These are phyloP conservation scores for Hypoxylon sp. DNA, from an alignment of 2,329 filamentous ascomycete genomes.

Conservation along the genomic window DNA sequence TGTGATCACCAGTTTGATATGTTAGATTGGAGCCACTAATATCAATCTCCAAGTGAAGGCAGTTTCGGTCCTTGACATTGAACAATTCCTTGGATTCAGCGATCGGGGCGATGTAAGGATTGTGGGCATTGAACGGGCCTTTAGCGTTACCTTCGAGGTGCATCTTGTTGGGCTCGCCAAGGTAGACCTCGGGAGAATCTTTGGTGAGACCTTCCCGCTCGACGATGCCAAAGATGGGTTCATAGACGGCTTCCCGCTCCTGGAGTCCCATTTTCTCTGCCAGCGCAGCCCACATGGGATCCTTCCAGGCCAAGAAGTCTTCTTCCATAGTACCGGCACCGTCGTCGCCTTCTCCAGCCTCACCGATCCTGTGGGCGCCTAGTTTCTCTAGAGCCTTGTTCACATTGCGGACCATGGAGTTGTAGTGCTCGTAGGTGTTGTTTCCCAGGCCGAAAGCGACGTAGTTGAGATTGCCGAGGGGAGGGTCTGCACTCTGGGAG, in stretches of 20 bases:
- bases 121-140: conserved; percentile 95
- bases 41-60: conserved; percentile 95
- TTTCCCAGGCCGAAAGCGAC: conserved; percentile 97
- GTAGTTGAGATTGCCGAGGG: conserved; percentile 87
- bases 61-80: conserved; percentile 89
- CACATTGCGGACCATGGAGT: conserved; percentile 95
- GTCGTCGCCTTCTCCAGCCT: conserved; percentile 95
- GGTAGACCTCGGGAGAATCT: conserved; percentile 85
- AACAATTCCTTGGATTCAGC: conserved; percentile 92
- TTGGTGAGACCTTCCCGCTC: conserved; percentile 79
- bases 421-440: conserved; percentile 99
- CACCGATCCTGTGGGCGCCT: conserved; percentile 85
- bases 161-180: conserved; percentile 96
- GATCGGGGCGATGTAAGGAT: conserved; percentile 96
- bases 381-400: conserved; percentile 84
- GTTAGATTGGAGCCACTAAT: conserved; percentile 88
- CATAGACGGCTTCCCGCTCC: conserved; percentile 96
- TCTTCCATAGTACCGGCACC: conserved; percentile 99
- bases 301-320: conserved; percentile 99
- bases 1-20: conserved; percentile 97
- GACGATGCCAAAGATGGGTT: conserved; percentile 87
- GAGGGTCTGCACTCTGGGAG: conserved; percentile 77
- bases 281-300: conserved; percentile 95
- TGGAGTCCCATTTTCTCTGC: conserved; percentile 87
- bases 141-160: conserved; percentile 87